Percentiles rank a stretch among this genome's conserved stretches.
These are phyloP conservation scores for Paraphoma chrysanthemicola DNA, from an alignment of 2,329 filamentous ascomycete genomes.

Conservation along the genomic window DNA sequence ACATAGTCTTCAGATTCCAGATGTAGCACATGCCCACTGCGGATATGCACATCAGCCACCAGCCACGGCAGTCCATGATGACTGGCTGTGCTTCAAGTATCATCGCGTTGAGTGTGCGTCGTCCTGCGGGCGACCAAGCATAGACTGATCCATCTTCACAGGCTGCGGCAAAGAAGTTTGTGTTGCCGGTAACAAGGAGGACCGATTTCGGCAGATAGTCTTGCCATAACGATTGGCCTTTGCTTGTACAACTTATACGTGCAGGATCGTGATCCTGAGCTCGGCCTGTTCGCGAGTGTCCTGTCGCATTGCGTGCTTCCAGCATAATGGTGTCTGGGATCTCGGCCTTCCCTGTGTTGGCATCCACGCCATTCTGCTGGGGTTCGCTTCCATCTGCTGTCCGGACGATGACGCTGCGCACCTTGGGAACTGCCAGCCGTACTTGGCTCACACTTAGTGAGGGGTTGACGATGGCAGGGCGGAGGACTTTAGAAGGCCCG, in stretches of 20 bases:
- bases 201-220: constrained; percentile 89
- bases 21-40: constrained; percentile 89
- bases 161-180: constrained; percentile 88
- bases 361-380: constrained; percentile 54
- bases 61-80: constrained; percentile 87
- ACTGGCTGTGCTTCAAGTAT: constrained; percentile 92
- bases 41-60: constrained; percentile 89
- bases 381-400: constrained; percentile 72
- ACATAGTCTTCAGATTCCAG: constrained; percentile 87
- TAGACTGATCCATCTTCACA: constrained; percentile 93
- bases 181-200: constrained; percentile 88
- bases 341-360: constrained; percentile 51
- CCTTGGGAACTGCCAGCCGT: constrained; percentile 84
- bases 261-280: constrained; percentile 78
- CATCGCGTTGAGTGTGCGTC: constrained; percentile 82
- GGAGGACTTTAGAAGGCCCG: constrained; percentile 78
- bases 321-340: constrained; percentile 75
- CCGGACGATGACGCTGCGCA: constrained; percentile 81
- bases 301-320: constrained; percentile 83
- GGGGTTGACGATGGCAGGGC: constrained; percentile 86
- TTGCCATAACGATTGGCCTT: constrained; percentile 85
- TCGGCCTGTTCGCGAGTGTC: constrained; percentile 65
- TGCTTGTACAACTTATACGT: constrained; percentile 80
- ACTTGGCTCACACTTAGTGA: constrained; percentile 82
- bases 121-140: constrained; percentile 89